Evolutionary conservation across 2,329 filamentous ascomycete genomes (phyloP).

Genomic region (Exophiala viscosa): DNA sequence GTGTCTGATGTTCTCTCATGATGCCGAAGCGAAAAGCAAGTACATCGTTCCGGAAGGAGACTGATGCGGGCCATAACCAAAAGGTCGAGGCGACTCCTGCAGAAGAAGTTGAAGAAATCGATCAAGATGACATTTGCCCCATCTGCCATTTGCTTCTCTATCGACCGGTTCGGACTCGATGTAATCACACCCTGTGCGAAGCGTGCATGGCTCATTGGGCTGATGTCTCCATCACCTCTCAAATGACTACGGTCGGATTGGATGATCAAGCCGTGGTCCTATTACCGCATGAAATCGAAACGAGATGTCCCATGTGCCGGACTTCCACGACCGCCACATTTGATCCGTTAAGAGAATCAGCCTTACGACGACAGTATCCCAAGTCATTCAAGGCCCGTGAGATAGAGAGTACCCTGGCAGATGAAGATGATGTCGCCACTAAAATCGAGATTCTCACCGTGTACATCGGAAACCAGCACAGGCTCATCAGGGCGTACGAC

Average conservation of each 20-base stretch:
- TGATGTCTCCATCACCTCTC: slow-evolving; percentile 25
- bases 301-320: slow-evolving; percentile 26
- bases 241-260: slow-evolving; percentile 22
- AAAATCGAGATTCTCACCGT: slow-evolving; percentile 23
- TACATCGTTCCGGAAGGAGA: background rate
- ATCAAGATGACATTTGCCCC: slow-evolving; percentile 25
- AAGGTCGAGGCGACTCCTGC: background rate
- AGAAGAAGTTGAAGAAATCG: slow-evolving; percentile 10
- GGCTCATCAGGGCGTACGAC: slow-evolving; percentile 15
- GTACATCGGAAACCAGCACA: slow-evolving; percentile 26
- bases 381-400: slow-evolving; percentile 15
- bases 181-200: slow-evolving; percentile 25
- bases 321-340: slow-evolving; percentile 18
- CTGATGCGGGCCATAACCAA: background rate
- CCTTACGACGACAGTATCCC: slow-evolving; percentile 17
- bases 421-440: slow-evolving; percentile 16
- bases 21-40: background rate
- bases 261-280: slow-evolving; percentile 20
- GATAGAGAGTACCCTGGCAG: background rate
- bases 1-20: no score
- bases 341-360: slow-evolving; percentile 10
- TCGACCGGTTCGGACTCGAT: slow-evolving; percentile 23
- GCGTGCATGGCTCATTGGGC: slow-evolving; percentile 26
- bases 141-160: slow-evolving; percentile 26
- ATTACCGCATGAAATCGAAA: slow-evolving; percentile 24